Evolutionary conservation across 257 asterid genomes (phyloP).

Genomic region (Paulownia fortunei): DNA sequence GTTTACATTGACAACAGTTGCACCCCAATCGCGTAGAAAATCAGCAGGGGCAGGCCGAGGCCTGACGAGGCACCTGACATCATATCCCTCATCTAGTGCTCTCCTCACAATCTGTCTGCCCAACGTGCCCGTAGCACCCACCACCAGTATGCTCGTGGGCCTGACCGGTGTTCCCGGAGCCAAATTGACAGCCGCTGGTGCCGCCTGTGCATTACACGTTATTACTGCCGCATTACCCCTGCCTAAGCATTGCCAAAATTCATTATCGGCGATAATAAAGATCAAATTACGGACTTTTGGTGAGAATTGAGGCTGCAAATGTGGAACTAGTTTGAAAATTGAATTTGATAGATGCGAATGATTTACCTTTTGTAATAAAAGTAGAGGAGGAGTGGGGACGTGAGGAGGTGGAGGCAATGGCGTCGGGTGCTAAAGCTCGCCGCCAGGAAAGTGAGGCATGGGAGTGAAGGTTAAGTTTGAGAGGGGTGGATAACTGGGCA

Average conservation of each 20-base stretch:
- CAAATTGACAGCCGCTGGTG: conserved; percentile 67
- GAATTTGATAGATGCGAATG: not conserved
- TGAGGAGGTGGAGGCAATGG: conserved; percentile 41
- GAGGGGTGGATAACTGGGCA: conserved; percentile 43
- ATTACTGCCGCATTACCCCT: conserved; percentile 45
- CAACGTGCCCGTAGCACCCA: conserved; percentile 95
- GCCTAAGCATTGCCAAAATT: conserved; percentile 36
- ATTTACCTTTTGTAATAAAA: conserved; percentile 42
- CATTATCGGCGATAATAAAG: not conserved
- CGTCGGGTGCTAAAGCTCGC: conserved; percentile 45
- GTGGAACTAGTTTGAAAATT: not conserved
- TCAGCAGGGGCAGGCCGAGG: conserved; percentile 99
- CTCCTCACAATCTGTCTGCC: conserved; percentile 96
- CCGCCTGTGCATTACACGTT: conserved; percentile 55
- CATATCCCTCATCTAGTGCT: conserved; percentile 96
- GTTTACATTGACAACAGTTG: conserved; percentile 89
- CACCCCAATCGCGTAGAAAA: conserved; percentile 99
- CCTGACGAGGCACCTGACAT: conserved; percentile 92
- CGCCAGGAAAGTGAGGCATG: conserved; percentile 56
- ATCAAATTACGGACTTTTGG: not conserved
- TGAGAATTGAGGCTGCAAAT: not conserved
- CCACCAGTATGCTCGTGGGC: conserved; percentile 88
- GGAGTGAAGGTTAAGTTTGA: conserved; percentile 39
- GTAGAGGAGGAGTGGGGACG: conserved; percentile 31
- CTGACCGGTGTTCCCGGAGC: conserved; percentile 95